These are phyloP conservation scores for Xylariales sp. DNA, from an alignment of 2,329 filamentous ascomycete species.

Conservation along the genomic window DNA sequence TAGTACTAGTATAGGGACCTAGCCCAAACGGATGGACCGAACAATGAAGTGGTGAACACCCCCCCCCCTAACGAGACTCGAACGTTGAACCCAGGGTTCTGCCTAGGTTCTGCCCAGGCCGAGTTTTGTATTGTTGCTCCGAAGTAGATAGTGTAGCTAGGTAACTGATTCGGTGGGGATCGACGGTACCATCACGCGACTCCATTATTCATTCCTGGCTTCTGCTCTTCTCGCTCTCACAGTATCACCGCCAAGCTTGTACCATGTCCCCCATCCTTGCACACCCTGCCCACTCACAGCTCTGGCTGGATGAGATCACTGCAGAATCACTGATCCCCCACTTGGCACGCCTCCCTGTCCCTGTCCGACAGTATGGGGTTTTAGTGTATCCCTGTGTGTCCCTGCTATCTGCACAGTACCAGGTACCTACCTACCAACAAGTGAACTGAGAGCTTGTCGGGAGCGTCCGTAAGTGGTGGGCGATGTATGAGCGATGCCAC, in stretches of 20 bases:
- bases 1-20: no score
- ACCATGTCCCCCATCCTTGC: slow-evolving; percentile 5
- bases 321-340: slow-evolving; percentile 31
- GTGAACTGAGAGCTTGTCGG: slow-evolving; percentile 8
- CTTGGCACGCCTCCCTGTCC: slow-evolving; percentile 17
- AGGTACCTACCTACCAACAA: neutral
- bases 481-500: slow-evolving; percentile 1
- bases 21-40: no score
- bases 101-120: no score
- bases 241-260: slow-evolving; percentile 25
- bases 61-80: no score
- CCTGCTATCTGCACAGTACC: slow-evolving; percentile 24
- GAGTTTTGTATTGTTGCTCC: no score
- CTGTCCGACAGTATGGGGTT: slow-evolving; percentile 12
- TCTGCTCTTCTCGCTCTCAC: neutral
- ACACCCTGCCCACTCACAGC: slow-evolving; percentile 17
- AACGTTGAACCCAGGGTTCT: no score
- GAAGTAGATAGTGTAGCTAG: neutral
- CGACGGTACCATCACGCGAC: slow-evolving; percentile 30
- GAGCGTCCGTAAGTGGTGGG: slow-evolving; percentile 13
- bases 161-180: slow-evolving; percentile 25
- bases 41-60: no score
- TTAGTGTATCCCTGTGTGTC: slow-evolving; percentile 1
- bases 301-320: slow-evolving; percentile 22
- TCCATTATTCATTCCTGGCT: slow-evolving; percentile 15